phyloP scores from a whole-genome alignment of 2,329 filamentous ascomycete genomes.

The Fusarium pilosicola region DNA sequence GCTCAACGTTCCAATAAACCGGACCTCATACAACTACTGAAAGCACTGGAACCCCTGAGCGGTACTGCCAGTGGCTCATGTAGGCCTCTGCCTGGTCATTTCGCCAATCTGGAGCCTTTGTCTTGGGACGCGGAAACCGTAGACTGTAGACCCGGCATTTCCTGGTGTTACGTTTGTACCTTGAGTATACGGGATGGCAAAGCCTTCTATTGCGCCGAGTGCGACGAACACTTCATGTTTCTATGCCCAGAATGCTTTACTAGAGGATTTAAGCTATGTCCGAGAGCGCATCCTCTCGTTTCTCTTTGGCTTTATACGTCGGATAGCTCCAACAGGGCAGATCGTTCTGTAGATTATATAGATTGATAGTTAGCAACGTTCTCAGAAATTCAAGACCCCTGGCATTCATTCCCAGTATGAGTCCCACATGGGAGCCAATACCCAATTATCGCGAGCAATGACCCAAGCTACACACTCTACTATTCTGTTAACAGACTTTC shows the following conservation, averaged over 20 bases:
- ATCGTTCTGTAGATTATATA: too few relatives aligned
- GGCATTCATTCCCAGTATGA: too few relatives aligned
- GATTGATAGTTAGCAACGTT: too few relatives aligned
- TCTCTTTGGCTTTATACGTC: too few relatives aligned
- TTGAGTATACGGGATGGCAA: rapidly evolving
- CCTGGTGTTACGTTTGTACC: background rate
- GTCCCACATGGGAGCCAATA: background rate
- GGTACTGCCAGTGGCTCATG: rapidly evolving
- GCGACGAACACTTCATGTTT: rapidly evolving
- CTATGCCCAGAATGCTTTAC: background rate
- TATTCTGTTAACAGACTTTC: rapidly evolving
- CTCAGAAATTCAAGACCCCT: too few relatives aligned
- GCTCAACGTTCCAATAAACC: rapidly evolving
- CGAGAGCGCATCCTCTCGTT: too few relatives aligned
- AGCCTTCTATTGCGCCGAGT: rapidly evolving
- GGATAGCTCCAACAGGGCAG: rapidly evolving
- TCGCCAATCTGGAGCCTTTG: rapidly evolving
- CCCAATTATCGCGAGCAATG: rapidly evolving
- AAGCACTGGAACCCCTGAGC: rapidly evolving
- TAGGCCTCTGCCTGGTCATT: rapidly evolving
- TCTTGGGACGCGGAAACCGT: rapidly evolving
- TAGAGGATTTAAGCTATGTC: background rate
- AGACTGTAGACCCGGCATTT: rapidly evolving
- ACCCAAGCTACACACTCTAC: background rate
- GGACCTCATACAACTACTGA: background rate